Base-by-base conservation (phyloP, 306 rosid species). In the Morella rubra region DNA sequence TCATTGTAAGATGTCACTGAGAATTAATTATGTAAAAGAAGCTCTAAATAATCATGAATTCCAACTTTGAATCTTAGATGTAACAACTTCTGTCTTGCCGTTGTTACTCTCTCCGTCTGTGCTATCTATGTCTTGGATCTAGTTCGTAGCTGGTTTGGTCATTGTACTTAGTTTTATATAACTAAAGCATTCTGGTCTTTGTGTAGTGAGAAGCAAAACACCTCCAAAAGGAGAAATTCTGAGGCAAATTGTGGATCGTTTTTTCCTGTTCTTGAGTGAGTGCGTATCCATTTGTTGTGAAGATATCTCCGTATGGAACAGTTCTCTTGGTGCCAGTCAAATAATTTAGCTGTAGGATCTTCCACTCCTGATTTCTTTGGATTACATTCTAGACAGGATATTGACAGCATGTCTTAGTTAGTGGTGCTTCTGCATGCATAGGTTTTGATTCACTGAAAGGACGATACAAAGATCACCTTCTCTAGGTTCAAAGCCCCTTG, bases 341-440 rank as follows among this genome's bases (percentile, higher is more conserved):
- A 13, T 40, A 44, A 61, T 61, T 40, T 16, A 27, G 68, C 64
- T 61, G 68, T 19, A 61, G 68, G 68, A 61, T 61, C 45, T 61
- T 61, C 42, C 19, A 61, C 19, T 61, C 44, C 15, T 12, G 45
- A 32, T 37, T 15, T 56, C 32, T 56, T 56, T 56, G 12, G 62
- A 56, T 56, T 56, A 56, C 41, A 32, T 61, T 6, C n/a, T 32
- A 44, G 45, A 61, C 37, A 61, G 11, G 45, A 61, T 32, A 61
- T 27, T 60, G 18, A 61, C 68, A 61, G 13, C 13, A 27, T 27
- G n/a, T 8, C 58, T 44, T 61, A 27, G 13, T 44, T 27, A 32
- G 8, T 61, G 44, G 42, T 32, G 37, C 68, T 61, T 27, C 68
- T 13, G 61, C 61, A 55, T n/a, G 68, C 11, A 14, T 61, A 44